phyloP scores from a whole-genome alignment of 257 asterid species.

The Solanum sejunctum region DNA sequence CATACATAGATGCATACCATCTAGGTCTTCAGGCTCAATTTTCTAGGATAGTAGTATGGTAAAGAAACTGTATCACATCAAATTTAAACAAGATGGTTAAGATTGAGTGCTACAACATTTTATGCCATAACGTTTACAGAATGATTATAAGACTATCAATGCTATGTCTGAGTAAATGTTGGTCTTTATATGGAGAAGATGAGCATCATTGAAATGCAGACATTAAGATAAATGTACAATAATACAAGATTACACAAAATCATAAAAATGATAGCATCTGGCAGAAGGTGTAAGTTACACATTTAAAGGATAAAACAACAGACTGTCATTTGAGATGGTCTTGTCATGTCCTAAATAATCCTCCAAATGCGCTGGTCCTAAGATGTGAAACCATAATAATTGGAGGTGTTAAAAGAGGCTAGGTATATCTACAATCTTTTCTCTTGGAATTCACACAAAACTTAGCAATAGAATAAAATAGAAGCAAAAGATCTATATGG shows the following conservation, averaged over 20 bases:
- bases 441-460: background rate
- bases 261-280: background rate
- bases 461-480: background rate
- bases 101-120: background rate
- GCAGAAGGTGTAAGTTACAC: background rate
- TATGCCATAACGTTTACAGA: background rate
- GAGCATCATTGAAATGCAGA: background rate
- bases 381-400: background rate
- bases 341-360: background rate
- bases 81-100: background rate
- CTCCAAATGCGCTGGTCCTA: background rate
- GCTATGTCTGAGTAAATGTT: background rate
- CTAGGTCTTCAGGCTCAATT: background rate
- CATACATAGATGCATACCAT: background rate
- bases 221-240: background rate
- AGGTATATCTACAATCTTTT: background rate
- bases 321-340: background rate
- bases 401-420: background rate
- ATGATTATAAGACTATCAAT: background rate
- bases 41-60: background rate
- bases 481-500: background rate
- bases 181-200: background rate
- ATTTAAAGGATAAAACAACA: background rate
- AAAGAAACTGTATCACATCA: background rate
- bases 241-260: background rate